Base-by-base conservation (phyloP, 345 rosid species). In the Pugionium cornutum region DNA sequence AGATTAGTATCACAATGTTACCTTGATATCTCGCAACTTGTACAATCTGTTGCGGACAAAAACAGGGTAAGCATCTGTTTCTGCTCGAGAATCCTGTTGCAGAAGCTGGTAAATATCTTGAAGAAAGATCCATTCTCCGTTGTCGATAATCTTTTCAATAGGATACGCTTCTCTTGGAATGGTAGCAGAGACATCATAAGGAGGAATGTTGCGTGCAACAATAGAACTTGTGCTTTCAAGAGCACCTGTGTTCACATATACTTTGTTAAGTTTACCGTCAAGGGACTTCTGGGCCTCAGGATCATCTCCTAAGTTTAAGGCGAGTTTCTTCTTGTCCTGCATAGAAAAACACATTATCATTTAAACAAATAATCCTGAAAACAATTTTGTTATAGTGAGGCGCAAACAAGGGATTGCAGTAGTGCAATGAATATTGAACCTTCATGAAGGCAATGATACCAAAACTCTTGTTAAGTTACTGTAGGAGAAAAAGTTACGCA, bases 41-140 rank as follows among this genome's bases (percentile, higher is more conserved):
- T 64, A 63, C 59, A 86, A 70, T 73, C 97, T 81, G 72, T 85
- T 94, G 82, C 82, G 70, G 26, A 88, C 89, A 76, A 90, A 94
- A 2, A 68, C 39, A 26, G 95, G 96, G 76, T 83, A 89, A 39
- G 69, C 57, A 11, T 77, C 70, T 27, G 72, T 62, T 0, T 68
- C 26, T 59, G 79, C 47, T 73, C 70, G 68, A 6, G 45, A 46
- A 39, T 55, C 88, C 1, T 3, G 67, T n/a, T 75, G 58, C 72
- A 83, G 58, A 68, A 68, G 80, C 45, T 64, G 4, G 67, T 81
- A 71, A 44, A 88, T 41, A 73, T 90, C 97, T 62, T 67, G 72
- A 70, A 90, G 83, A 70, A 58, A 83, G 35, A 40, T 70, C 96
- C 96, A 88, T 32, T 90, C 92, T 57, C 83, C 95, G 2, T 57